These are phyloP conservation scores for Citrus trifoliata DNA, from an alignment of 345 rosid species.

Conservation along the genomic window DNA sequence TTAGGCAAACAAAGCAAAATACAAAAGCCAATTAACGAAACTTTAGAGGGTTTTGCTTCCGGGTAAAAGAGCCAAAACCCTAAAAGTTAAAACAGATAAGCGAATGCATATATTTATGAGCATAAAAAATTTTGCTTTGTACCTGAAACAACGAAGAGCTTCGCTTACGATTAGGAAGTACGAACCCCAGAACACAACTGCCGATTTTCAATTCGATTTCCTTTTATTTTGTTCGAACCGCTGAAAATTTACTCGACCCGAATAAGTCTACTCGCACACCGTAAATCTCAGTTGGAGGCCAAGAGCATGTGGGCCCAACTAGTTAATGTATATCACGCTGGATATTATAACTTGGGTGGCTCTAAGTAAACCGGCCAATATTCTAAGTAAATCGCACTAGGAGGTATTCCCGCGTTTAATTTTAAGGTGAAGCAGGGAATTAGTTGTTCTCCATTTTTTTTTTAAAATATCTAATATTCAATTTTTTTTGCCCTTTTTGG, in stretches of 20 bases:
- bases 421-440: no score
- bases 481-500: no score
- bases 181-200: not conserved
- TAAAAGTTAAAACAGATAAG: not conserved
- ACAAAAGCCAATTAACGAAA: not conserved
- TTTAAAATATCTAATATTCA: no score
- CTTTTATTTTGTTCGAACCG: not conserved
- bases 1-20: not conserved
- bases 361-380: no score
- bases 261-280: not conserved
- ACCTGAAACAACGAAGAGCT: not conserved
- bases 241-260: not conserved
- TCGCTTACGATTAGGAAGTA: not conserved
- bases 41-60: not conserved
- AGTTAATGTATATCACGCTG: not conserved
- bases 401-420: no score
- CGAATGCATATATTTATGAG: not conserved
- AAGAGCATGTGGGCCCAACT: not conserved
- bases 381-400: no score
- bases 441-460: fast-evolving
- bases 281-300: not conserved
- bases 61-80: not conserved
- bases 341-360: not conserved
- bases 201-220: not conserved
- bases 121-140: not conserved